Conservation (phyloP, 1,284 basidiomycete species). For the Leucoagaricus sp. region DNA sequence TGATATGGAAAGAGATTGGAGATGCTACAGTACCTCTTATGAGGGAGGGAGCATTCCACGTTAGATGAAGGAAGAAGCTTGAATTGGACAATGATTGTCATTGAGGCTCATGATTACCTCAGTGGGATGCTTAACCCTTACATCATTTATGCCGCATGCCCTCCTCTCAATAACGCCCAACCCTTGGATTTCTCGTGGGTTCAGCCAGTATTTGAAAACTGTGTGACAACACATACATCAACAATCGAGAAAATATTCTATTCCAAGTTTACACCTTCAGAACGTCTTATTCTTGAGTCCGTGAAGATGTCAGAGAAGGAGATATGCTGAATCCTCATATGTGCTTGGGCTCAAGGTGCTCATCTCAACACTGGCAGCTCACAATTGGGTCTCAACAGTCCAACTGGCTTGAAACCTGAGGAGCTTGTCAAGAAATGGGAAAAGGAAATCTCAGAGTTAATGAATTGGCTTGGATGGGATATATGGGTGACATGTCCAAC, state of each 20-base stretch:
- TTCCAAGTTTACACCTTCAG: constrained; percentile 33
- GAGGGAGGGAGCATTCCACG: constrained; percentile 13
- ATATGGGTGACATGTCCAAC: constrained; percentile 44
- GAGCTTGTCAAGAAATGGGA: neutral
- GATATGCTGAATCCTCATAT: constrained; percentile 43
- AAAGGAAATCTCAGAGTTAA: constrained; percentile 23
- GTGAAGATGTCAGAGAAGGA: constrained; percentile 39
- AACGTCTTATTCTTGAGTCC: constrained; percentile 35
- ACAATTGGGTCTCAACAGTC: constrained; percentile 32
- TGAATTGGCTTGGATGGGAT: constrained; percentile 50
- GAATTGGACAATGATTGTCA: constrained; percentile 16
- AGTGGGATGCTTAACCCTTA: constrained; percentile 40
- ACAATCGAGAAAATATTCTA: constrained; percentile 21
- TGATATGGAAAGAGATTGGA: constrained; percentile 47
- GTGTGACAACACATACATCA: constrained; percentile 37
- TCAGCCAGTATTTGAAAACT: constrained; percentile 30
- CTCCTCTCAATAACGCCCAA: too few relatives aligned
- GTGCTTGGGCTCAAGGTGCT: neutral
- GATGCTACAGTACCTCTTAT: constrained; percentile 37
- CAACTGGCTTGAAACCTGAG: too few relatives aligned
- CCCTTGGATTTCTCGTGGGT: constrained; percentile 28
- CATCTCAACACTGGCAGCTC: too few relatives aligned
- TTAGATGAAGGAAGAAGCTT: constrained; percentile 1
- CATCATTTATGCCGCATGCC: constrained; percentile 26
- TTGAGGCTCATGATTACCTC: constrained; percentile 30